These are phyloP conservation scores for Kazachstania sp. DNA, from an alignment of 1,139 yeast species.

Conservation along the genomic window DNA sequence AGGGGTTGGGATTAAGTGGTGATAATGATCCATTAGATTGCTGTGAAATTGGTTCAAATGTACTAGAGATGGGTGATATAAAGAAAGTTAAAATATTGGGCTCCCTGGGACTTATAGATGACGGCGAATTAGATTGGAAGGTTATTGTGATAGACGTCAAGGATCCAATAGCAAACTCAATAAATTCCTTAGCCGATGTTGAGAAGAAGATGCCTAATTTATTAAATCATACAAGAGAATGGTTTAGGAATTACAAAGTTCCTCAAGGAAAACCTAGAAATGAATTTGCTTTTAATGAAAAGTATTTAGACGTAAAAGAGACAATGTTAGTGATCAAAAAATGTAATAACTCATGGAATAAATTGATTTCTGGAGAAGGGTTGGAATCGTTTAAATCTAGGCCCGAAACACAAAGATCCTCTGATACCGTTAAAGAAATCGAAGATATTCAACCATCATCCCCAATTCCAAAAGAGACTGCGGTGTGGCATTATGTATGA, in stretches of 20 bases:
- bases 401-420: slow-evolving; percentile 32
- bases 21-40: slow-evolving; percentile 97
- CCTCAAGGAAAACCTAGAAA: slow-evolving; percentile 92
- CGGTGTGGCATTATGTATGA: slow-evolving; percentile 32
- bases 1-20: slow-evolving; percentile 53
- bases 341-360: slow-evolving; percentile 74
- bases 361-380: slow-evolving; percentile 48
- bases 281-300: slow-evolving; percentile 77
- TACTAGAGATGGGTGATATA: slow-evolving; percentile 49
- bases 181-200: slow-evolving; percentile 77
- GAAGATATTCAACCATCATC: slow-evolving; percentile 27
- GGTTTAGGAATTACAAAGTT: slow-evolving; percentile 93
- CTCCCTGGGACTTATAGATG: slow-evolving; percentile 87
- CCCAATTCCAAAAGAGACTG: slow-evolving; percentile 34
- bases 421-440: slow-evolving; percentile 18
- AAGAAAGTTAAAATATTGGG: slow-evolving; percentile 90
- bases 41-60: slow-evolving; percentile 75
- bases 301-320: slow-evolving; percentile 59
- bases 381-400: slow-evolving; percentile 28
- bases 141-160: slow-evolving; percentile 73
- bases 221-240: slow-evolving; percentile 71
- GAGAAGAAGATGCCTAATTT: slow-evolving; percentile 77
- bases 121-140: slow-evolving; percentile 98
- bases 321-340: slow-evolving; percentile 66
- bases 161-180: slow-evolving; percentile 70